Base-by-base conservation (phyloP, 805 yeast genomes). In the Wickerhamiella spandovensis region DNA sequence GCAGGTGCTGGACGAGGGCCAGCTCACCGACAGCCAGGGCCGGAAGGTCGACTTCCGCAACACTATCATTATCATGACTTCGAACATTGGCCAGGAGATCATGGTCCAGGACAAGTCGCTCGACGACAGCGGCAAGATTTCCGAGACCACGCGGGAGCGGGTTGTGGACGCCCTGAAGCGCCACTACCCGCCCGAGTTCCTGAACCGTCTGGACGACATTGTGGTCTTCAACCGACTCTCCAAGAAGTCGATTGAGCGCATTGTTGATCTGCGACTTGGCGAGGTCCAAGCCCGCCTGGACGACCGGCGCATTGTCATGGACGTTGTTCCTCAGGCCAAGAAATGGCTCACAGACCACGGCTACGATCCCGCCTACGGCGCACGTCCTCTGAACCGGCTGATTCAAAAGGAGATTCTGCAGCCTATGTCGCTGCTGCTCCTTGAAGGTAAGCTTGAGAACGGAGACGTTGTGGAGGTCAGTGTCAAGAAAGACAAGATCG, bases 1-100 rank as follows among this genome's bases (percentile, higher is more conserved):
- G 53, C 98, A 92, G 67, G 97, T 90, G 0, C 71, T 90, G 48
- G 98, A 90, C 66, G 98, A 90, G 67, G 98, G 98, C 51, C 79
- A 84, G 49, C 73, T 90, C 58, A 90, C 97, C 0, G 98, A 90
- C 64, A 83, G 95, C 2, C 95, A 88, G 61, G 98, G 98, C 28
- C 85, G 88, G 53, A 84, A 82, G 57, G 87, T 92, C 46, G 97
- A 92, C 65, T 90, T 90, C 78, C 78, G 89, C 57, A 92, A 92
- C 65, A 86, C 97, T 0, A 84, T 90, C 51, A 87, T 90, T 60
- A 95, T 92, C 13, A 87, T 90, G 95, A 90, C 98, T 0, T 85
- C 95, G 1, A 90, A 90, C 65, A 85, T 92, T 59, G 98, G 98
- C 8, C 97, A 92, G 66, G 96, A 89, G 56, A 75, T 84, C 43